Evolutionary conservation across 306 rosid genomes (phyloP), one percentile per base, ranked within the genome.

Genomic region (Medicago ruthenica): DNA sequence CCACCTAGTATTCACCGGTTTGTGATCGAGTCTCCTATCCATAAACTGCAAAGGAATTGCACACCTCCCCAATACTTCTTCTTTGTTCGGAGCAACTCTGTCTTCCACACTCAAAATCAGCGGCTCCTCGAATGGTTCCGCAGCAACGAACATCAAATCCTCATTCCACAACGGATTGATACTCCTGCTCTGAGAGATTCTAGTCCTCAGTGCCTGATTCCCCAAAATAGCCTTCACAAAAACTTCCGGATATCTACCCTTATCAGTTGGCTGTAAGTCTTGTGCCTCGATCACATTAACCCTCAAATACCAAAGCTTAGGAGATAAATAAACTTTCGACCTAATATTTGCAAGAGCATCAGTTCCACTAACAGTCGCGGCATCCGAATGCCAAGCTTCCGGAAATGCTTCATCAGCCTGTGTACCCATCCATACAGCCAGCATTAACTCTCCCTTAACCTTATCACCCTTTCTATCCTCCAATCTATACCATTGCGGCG

Each of bases 391-490:
- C 98, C 98, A 94, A 4, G 98, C 98, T 76, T 94, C 98, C 1
- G 98, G 95, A 81, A 94, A 94, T 0, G 97, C 98, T 73, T 94
- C 98, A 81, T 94, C 98, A 4, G 98, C 98, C 79, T 94, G 98
- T 14, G 97, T 94, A 45, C 98, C 98, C 97, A 91, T 89, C 98
- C 98, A 94, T 48, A 94, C 98, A 70, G 98, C 98, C 82, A 94
- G 82, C 98, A 94, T 94, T 18, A 94, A 82, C 87, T 94, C 98
- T 62, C 97, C 98, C 80, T 67, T 91, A 3, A 63, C 87, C 87
- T 94, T 94, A 15, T 77, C 87, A 14, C 86, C 87, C 79, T 81
- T 86, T 50, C 82, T 85, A 40, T 91, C 97, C 73, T 91, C 97
- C 87, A 94, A 71, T 45, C 98, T 84, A 76, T 94, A 94, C 98